Evolutionary conservation across 257 asterid genomes (phyloP).

Genomic region (Capsicum rhomboideum): DNA sequence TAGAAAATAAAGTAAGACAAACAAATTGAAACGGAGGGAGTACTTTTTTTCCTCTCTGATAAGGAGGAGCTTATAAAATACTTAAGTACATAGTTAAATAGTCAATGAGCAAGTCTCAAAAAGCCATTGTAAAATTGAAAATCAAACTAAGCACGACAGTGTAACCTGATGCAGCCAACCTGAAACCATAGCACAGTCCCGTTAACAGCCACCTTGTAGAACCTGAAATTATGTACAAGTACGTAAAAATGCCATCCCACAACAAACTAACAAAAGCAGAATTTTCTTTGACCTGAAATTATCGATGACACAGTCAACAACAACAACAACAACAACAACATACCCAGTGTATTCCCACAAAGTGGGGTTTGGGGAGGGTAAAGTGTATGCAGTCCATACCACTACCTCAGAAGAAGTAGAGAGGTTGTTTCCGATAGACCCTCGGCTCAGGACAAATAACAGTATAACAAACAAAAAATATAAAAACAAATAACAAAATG

Average conservation of each 20-base stretch:
- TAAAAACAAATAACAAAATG: too few relatives aligned
- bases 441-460: too few relatives aligned
- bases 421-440: too few relatives aligned
- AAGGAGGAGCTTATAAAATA: background rate
- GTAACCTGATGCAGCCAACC: conserved; percentile 92
- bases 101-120: background rate
- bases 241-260: background rate
- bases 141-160: conserved; percentile 13
- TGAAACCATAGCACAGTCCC: conserved; percentile 91
- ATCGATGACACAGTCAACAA: background rate
- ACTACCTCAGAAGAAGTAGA: too few relatives aligned
- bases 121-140: background rate
- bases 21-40: too few relatives aligned
- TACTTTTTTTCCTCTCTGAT: background rate
- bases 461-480: too few relatives aligned
- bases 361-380: too few relatives aligned
- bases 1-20: too few relatives aligned
- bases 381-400: too few relatives aligned
- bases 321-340: too few relatives aligned
- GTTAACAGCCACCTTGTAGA: conserved; percentile 81
- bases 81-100: background rate
- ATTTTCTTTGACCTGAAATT: background rate
- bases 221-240: conserved; percentile 32
- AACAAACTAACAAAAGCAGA: background rate
- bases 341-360: too few relatives aligned